These are phyloP conservation scores for Suillus ampliporus DNA, from an alignment of 768 basidiomycete species.

Conservation along the genomic window DNA sequence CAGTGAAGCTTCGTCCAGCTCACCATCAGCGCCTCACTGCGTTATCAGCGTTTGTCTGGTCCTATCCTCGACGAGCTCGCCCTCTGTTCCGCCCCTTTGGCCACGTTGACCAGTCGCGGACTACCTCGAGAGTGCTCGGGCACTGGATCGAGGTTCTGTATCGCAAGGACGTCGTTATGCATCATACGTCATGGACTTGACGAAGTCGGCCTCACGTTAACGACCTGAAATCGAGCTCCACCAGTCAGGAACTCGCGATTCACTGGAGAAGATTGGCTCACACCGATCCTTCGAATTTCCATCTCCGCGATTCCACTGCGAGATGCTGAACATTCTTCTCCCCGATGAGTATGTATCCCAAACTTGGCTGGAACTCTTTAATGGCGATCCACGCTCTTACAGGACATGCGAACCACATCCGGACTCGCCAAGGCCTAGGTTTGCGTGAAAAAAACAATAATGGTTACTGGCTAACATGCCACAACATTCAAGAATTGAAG, in stretches of 20 bases:
- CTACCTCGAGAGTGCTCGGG: background rate
- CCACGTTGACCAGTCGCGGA: background rate
- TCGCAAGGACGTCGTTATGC: background rate
- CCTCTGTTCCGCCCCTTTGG: background rate
- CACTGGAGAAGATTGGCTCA: background rate
- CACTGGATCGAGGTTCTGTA: background rate
- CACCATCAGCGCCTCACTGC: background rate
- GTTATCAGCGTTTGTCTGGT: background rate
- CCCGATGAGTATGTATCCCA: slow-evolving; percentile 1
- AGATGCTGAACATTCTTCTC: slow-evolving; percentile 6
- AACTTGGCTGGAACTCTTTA: slow-evolving; percentile 1
- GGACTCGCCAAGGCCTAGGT: background rate
- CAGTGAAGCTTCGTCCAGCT: background rate
- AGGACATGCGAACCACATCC: background rate
- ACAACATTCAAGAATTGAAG: slow-evolving; percentile 1
- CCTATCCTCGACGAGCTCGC: background rate
- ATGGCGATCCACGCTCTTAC: background rate
- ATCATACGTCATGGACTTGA: background rate
- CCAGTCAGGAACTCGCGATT: slow-evolving; percentile 4
- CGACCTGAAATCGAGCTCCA: background rate
- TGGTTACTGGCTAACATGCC: slow-evolving; percentile 1
- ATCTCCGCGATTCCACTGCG: slow-evolving; percentile 5
- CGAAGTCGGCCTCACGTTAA: background rate
- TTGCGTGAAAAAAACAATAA: background rate
- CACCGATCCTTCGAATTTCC: background rate